Base-by-base conservation (phyloP, 225 moss, liverwort and hornwort species). In the Asterella californica region DNA sequence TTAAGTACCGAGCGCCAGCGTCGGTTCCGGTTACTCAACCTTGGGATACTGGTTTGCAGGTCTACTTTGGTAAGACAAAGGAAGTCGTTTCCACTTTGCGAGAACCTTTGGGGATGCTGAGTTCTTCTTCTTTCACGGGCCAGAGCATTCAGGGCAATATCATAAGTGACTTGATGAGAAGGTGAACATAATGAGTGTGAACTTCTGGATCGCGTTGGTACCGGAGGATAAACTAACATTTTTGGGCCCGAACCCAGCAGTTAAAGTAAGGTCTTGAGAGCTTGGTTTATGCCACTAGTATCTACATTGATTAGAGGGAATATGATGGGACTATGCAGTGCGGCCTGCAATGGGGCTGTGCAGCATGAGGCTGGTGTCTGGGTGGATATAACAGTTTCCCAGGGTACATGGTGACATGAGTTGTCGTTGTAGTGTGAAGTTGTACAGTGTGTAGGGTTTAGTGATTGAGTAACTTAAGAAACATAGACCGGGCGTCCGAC, bases 21-120 rank as follows among this genome's bases (percentile, higher is more conserved):
- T 46, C 34, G 38, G 30, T 37, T 55, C 75, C 37, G 6, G 53
- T 36, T 24, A 5, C 54, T 59, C 0, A 38, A 34, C 33, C 29
- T 36, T 59, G 59, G 57, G 10, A 4, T 59, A 32, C 57, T 38
- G 8, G 0, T 2, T 55, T 90, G 84, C 90, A 95, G 95, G 95
- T 96, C 52, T 96, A 94, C 71, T 94, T 96, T 88, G 96, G 92
- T 66, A 96, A 96, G 88, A 94, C 92, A 50, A 91, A 94, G 81
- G 96, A 96, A 86, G 92, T 96, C 27, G 89, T 96, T 55, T 90
- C 89, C 71, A 92, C 92, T 67, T 79, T 96, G 86, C 84, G 93
- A 76, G 92, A 93, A 75, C 90, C 93, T 36, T 79, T 93, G 84
- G 95, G 90, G 66, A 85, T 87, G 59, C 78, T 95, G 84, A 90